Base-by-base conservation (phyloP, 345 rosid species). In the Pistacia vera region DNA sequence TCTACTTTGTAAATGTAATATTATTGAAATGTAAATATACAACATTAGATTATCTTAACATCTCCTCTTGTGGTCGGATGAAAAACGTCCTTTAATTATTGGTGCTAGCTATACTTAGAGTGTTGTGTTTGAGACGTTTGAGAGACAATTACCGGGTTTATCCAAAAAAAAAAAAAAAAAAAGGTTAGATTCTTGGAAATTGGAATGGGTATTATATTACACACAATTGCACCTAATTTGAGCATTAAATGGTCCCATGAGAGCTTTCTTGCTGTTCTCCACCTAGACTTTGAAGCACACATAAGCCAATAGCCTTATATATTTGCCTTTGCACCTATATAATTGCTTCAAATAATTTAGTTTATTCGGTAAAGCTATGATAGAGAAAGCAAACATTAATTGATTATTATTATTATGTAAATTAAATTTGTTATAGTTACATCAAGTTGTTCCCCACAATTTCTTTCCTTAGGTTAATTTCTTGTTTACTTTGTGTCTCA, bases 321-420 rank as follows among this genome's bases (percentile, higher is more conserved):
- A 30, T 30, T 30, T 30, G 33, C 33, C 33, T 30, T 30, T 30
- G 30, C 28, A 49, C 46, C 46, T 59, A 48, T 30, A 44, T 71
- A 20, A 71, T 60, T 59, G 75, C 54, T 11, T 44, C 66, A 4
- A 74, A 78, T 73, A 67, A 79, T 73, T 73, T 13, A 54, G 44
- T 68, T 10, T 61, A 70, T 68, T 74, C 5, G 78, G 74, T 73
- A n/a, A 18, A 61, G 59, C 18, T 22, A 8, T 61, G 68, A 72
- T 30, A 11, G 68, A 28, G 75, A 72, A 30, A 61, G 44, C 25
- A 30, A 72, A 5, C 46, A 67, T 60, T 60, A 9, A 41, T 14
- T 8, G 5, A 72, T 62, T 61, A 74, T 52, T 49, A 4, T 35
- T 11, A 1, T 13, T 4, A 11, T 22, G 22, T 22, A 22, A 22